Base-by-base conservation (phyloP, 176 grass and related monocot species). In the Aegilops speltoides region DNA sequence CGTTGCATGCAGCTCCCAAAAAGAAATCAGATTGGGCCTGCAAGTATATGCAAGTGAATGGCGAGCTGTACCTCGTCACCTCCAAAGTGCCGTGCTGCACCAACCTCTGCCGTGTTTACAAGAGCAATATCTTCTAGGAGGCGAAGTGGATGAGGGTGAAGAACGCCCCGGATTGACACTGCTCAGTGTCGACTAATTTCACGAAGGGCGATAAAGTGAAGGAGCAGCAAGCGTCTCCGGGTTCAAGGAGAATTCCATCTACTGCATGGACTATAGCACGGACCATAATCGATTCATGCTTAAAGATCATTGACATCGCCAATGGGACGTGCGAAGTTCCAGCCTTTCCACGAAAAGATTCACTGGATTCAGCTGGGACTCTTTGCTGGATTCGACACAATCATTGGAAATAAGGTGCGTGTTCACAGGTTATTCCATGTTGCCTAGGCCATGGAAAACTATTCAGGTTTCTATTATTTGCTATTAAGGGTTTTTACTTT, bases 51-150 rank as follows among this genome's bases (percentile, higher is more conserved):
- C 5, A 67, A 8, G 34, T 64, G 46, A 75, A 76, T 25, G 86
- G 86, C 45, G 8, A 77, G 45, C 71, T 88, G 12, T 50, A 88
- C 57, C 12, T 82, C 3, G 86, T 88, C 23, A 12, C 43, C 43
- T 46, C 43, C 43, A 46, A 46, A 46, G 11, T 13, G 43, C 43
- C 43, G 43, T 11, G 43, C 43, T 46, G 43, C 43, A 46, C 43
- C 43, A 46, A 46, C 43, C 43, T 46, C 43, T 46, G 43, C 43
- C 43, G 12, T 3, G 43, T 46, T 12, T 46, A 46, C 12, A 46
- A 46, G 43, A 46, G 43, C 43, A 46, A 14, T 14, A 46, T 46
- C 43, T 14, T 0, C 43, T 46, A 46, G 3, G 12, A 12, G 43
- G 43, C 43, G 43, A 46, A 46, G 43, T 46, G 43, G 43, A 46